Evolutionary conservation across 345 rosid genomes (phyloP), one percentile per base, ranked within the genome.

Genomic region (Psidium guajava): DNA sequence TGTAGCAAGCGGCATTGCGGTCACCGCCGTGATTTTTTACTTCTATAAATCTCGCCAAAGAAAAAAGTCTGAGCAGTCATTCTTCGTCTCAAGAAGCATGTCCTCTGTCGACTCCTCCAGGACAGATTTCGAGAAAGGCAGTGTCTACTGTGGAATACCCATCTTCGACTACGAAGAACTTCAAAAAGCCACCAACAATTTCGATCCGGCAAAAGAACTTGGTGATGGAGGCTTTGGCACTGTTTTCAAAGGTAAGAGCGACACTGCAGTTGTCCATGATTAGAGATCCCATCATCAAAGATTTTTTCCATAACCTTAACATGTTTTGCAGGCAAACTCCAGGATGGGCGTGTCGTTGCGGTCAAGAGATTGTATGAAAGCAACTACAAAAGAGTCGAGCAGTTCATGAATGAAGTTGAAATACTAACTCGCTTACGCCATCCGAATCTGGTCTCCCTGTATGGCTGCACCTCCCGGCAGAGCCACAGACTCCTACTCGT

Each of bases 181-280:
- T 20, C 91, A 89, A 83, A 89, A 86, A 84, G 99, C 98, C 2
- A 97, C 98, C 6, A 87, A 92, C 86, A 85, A 91, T 83, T 97
- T 97, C 84, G 98, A 94, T 87, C 90, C 94, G 8, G 73, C 89
- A 1, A 90, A 40, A 84, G 97, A 97, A 89, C 96, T 95, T 50
- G 99, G 99, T 47, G 98, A 94, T 86, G 99, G 99, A 82, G 98
- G 98, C 89, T 96, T 93, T 86, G 98, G 98, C 87, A 94, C 95
- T 40, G 99, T 97, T 16, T 97, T 94, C 44, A 87, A 91, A 85
- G 99, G 99, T 91, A 93, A 87, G 89, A 82, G 42, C 56, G 36
- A n/a, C 24, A 25, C 13, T 44, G 9, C 0, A 49, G 40, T 5
- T 10, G 47, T 55, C 44, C 22, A 42, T 40, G 21, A 2, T 10